Conservation (phyloP, 345 rosid genomes). For the Syzygium grande region DNA sequence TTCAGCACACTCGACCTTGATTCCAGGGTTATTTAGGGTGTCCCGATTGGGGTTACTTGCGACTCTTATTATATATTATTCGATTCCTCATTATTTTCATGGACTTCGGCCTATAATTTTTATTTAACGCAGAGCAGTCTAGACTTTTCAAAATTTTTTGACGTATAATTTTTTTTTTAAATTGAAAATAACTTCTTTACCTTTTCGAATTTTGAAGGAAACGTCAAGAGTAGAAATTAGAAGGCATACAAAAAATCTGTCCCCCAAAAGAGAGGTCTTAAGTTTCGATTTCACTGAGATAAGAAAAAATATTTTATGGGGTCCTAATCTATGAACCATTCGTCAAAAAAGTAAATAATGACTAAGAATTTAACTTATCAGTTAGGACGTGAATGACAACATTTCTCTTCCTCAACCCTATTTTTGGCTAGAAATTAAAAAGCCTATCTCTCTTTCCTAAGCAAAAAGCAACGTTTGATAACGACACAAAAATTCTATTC, state of each 20-base stretch:
- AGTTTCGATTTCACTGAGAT: not conserved
- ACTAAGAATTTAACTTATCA: not conserved
- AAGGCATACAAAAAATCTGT: not conserved
- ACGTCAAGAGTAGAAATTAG: not conserved
- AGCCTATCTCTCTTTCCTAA: too few species aligned
- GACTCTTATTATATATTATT: too few species aligned
- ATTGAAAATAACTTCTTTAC: not conserved
- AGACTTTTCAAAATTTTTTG: not conserved
- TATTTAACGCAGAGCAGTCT: not conserved
- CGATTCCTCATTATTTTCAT: not conserved
- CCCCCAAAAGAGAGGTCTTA: not conserved
- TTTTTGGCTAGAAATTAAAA: too few species aligned
- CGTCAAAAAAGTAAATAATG: not conserved
- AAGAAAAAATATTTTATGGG: not conserved
- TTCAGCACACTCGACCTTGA: too few species aligned
- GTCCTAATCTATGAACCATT: not conserved
- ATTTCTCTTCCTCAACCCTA: too few species aligned
- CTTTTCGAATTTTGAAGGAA: not conserved
- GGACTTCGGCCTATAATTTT: not conserved
- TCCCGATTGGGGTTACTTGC: too few species aligned
- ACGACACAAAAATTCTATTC: too few species aligned
- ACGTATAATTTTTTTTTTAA: not conserved
- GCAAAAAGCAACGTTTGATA: too few species aligned
- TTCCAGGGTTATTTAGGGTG: too few species aligned
- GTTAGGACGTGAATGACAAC: too few species aligned